These are phyloP conservation scores for Stagonosporopsis cucurbitacearum DNA, from an alignment of 2,329 filamentous ascomycete genomes.

Conservation along the genomic window DNA sequence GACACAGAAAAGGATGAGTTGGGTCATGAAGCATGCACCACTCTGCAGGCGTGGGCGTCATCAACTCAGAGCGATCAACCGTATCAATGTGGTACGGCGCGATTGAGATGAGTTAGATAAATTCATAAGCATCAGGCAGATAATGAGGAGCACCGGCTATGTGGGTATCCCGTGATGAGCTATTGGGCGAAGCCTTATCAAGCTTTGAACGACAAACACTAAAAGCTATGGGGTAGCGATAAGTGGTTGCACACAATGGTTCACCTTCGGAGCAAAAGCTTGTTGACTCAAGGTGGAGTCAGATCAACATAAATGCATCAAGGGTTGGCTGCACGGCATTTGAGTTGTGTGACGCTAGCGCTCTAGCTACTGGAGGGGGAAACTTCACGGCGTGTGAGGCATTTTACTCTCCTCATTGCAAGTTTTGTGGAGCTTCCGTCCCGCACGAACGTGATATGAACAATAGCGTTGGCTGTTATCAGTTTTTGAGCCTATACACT, in stretches of 20 bases:
- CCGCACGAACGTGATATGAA: background rate
- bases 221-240: background rate
- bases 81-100: background rate
- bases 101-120: background rate
- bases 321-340: constrained; percentile 13
- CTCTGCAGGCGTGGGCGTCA: too few relatives aligned
- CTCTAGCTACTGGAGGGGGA: background rate
- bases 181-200: constrained; percentile 10
- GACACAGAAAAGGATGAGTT: background rate
- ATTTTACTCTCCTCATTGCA: background rate
- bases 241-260: constrained; percentile 5
- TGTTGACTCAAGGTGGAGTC: constrained; percentile 11
- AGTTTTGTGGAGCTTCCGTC: background rate
- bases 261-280: constrained; percentile 13
- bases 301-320: constrained; percentile 6
- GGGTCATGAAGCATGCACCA: background rate
- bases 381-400: background rate
- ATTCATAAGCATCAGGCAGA: background rate
- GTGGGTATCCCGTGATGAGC: background rate
- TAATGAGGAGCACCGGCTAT: background rate
- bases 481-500: background rate
- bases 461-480: background rate
- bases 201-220: constrained; percentile 4
- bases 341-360: constrained; percentile 3
- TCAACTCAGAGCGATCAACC: background rate